phyloP scores from a whole-genome alignment of 176 grass and related monocot species.

The Phragmites australis region DNA sequence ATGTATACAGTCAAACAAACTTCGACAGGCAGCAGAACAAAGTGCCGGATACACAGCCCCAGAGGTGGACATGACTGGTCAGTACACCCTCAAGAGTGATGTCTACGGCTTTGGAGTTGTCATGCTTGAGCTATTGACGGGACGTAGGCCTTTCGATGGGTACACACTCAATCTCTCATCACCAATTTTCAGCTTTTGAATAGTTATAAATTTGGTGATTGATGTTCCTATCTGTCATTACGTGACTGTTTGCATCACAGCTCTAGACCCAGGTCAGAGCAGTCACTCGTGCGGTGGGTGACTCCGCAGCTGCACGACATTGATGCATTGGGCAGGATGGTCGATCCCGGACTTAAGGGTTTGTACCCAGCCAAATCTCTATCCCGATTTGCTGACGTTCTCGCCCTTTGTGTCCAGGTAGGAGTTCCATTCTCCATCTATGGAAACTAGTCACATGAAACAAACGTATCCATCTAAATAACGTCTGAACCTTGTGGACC shows the following conservation, averaged over 20 bases:
- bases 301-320: constrained; percentile 80
- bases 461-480: background rate
- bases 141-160: constrained; percentile 81
- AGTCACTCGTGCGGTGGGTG: constrained; percentile 67
- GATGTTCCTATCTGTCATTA: background rate
- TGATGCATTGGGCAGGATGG: constrained; percentile 76
- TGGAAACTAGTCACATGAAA: background rate
- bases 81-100: constrained; percentile 93
- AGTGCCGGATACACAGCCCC: constrained; percentile 70
- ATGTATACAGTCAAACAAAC: constrained; percentile 27
- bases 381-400: constrained; percentile 70
- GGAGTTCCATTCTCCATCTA: background rate
- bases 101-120: constrained; percentile 93
- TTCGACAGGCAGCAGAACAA: constrained; percentile 65
- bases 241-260: constrained; percentile 35
- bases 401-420: constrained; percentile 80
- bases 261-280: constrained; percentile 56
- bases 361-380: constrained; percentile 78
- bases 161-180: constrained; percentile 38
- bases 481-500: background rate
- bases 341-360: constrained; percentile 72
- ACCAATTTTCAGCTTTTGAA: background rate
- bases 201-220: background rate
- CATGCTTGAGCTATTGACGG: constrained; percentile 97
- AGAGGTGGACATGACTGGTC: constrained; percentile 81